Evolutionary conservation across 2,329 filamentous ascomycete species (phyloP).

Genomic region (Paraphoma sp.): DNA sequence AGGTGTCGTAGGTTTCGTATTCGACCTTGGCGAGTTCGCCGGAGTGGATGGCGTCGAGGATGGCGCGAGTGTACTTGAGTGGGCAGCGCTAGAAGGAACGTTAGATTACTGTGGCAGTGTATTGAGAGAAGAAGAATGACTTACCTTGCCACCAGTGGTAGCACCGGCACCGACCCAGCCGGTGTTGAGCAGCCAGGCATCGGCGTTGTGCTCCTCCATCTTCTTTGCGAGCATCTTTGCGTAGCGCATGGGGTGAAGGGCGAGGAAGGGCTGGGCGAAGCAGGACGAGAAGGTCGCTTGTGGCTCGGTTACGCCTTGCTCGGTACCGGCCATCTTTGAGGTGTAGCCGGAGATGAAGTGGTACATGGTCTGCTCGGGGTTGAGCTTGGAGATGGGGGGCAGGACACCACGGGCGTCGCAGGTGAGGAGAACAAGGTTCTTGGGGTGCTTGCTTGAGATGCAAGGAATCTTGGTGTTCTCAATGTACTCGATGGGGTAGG

Average conservation of each 20-base stretch:
- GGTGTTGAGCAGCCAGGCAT: slow-evolving; percentile 98
- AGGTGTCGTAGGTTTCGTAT: slow-evolving; percentile 94
- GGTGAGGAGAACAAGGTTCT: slow-evolving; percentile 97
- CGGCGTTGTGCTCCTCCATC: slow-evolving; percentile 93
- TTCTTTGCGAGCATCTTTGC: slow-evolving; percentile 98
- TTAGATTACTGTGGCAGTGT: background rate
- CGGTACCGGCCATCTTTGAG: slow-evolving; percentile 99
- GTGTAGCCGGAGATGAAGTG: slow-evolving; percentile 99
- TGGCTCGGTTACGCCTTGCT: slow-evolving; percentile 95
- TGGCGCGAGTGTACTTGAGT: slow-evolving; percentile 97
- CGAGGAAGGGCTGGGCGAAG: slow-evolving; percentile 99
- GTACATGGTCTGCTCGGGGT: slow-evolving; percentile 97
- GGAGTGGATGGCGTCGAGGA: slow-evolving; percentile 96
- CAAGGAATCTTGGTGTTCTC: slow-evolving; percentile 98
- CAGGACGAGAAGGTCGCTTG: slow-evolving; percentile 99
- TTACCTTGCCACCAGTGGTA: slow-evolving; percentile 79
- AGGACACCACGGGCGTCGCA: slow-evolving; percentile 98
- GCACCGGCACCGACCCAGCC: slow-evolving; percentile 95
- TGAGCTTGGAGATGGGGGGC: slow-evolving; percentile 96
- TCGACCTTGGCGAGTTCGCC: slow-evolving; percentile 92
- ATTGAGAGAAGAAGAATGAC: slow-evolving; percentile 10
- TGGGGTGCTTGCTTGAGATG: slow-evolving; percentile 83
- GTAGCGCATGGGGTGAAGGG: slow-evolving; percentile 98
- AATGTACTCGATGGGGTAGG: slow-evolving; percentile 99
- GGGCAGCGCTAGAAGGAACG: slow-evolving; percentile 75